phyloP scores from a whole-genome alignment of 2,329 filamentous ascomycete species.

The Scytalidium lignicola region DNA sequence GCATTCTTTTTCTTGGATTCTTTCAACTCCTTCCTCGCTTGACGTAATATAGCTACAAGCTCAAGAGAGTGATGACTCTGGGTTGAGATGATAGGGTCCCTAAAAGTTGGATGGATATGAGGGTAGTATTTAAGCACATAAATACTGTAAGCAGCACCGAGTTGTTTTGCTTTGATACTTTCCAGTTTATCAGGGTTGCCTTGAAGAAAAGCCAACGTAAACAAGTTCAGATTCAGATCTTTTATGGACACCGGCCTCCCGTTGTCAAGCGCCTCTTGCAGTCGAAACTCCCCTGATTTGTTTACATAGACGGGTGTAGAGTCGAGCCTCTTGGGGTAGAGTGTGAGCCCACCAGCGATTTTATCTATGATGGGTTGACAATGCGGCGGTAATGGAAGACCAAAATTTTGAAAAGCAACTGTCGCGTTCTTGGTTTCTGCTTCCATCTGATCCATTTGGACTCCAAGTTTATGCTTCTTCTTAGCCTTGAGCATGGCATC shows the following conservation, averaged over 20 bases:
- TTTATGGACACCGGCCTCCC: conserved; percentile 8
- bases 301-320: neutral
- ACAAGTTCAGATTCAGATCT: conserved; percentile 10
- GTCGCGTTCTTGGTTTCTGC: conserved; percentile 8
- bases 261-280: neutral
- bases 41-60: neutral
- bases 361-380: neutral
- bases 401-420: conserved; percentile 4
- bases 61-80: neutral
- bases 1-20: neutral
- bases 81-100: neutral
- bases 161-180: neutral
- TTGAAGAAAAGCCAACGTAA: conserved; percentile 8
- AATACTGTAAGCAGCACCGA: neutral
- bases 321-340: neutral
- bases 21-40: neutral
- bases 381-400: conserved; percentile 1
- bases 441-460: conserved; percentile 15
- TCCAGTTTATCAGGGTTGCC: conserved; percentile 2
- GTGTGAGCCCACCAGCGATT: neutral
- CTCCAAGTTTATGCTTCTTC: neutral
- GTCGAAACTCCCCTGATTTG: neutral
- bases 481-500: neutral
- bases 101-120: neutral
- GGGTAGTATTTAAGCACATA: neutral